phyloP scores from a whole-genome alignment of 129 eudicot species.

The Flaveria trinervia region DNA sequence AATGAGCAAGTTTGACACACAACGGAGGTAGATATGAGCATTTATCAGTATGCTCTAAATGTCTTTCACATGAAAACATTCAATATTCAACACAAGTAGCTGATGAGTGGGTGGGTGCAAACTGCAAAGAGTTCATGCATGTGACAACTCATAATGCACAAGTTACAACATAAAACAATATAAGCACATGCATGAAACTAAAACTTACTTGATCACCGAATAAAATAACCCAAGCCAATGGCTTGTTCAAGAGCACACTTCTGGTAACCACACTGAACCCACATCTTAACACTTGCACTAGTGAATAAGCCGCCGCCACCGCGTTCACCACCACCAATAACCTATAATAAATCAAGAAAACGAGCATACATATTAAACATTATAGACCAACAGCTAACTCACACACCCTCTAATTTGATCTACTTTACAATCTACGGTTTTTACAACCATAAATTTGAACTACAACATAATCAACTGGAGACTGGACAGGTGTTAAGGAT shows the following conservation, averaged over 20 bases:
- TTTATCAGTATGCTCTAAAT: slow-evolving; percentile 2
- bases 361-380: no score
- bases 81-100: slow-evolving; percentile 21
- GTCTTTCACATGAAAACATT: slow-evolving; percentile 26
- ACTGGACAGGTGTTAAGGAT: no score
- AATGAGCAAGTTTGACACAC: no score
- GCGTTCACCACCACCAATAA: slow-evolving; percentile 79
- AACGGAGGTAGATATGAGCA: slow-evolving; percentile 16
- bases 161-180: neutral
- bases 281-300: slow-evolving; percentile 74
- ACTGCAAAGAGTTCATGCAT: no score
- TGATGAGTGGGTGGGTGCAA: neutral
- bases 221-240: slow-evolving; percentile 86
- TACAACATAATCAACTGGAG: no score
- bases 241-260: slow-evolving; percentile 73
- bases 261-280: slow-evolving; percentile 65
- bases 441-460: no score
- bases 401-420: no score
- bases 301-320: slow-evolving; percentile 74
- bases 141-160: neutral
- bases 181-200: neutral
- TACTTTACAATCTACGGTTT: no score
- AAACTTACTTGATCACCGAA: slow-evolving; percentile 76
- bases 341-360: slow-evolving; percentile 33
- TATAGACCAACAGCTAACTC: no score